A percentile compares a stretch with the other conserved stretches of the same genome.
Evolutionary conservation across 2,329 filamentous ascomycete species (phyloP).

Genomic region (Sporothrix inflata): DNA sequence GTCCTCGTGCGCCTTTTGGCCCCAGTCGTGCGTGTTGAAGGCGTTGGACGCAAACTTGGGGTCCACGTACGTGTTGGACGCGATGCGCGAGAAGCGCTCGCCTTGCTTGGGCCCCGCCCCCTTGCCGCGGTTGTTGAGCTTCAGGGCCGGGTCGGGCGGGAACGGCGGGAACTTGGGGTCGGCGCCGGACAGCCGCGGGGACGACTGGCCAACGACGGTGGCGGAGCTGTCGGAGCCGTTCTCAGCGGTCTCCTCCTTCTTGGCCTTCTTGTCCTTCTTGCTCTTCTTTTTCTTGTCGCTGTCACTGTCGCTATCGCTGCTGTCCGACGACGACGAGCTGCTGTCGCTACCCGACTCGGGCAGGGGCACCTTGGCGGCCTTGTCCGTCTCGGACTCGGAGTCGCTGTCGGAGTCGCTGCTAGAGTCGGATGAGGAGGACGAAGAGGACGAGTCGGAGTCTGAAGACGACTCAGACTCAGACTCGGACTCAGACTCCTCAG

Average conservation of each 20-base stretch:
- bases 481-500: neutral
- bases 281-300: conserved; percentile 19
- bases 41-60: conserved; percentile 74
- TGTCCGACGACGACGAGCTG: neutral
- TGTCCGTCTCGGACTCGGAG: conserved; percentile 37
- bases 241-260: conserved; percentile 30
- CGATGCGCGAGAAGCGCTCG: conserved; percentile 77
- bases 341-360: conserved; percentile 41
- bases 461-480: conserved; percentile 38
- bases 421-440: neutral
- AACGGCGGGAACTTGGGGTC: conserved; percentile 51
- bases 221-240: conserved; percentile 47
- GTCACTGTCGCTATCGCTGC: conserved; percentile 29
- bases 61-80: conserved; percentile 69
- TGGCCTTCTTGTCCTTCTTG: conserved; percentile 26
- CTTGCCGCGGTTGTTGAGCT: conserved; percentile 47
- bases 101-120: conserved; percentile 56
- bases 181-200: conserved; percentile 48
- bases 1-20: conserved; percentile 83
- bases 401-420: conserved; percentile 33
- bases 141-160: conserved; percentile 52
- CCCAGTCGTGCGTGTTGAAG: conserved; percentile 83
- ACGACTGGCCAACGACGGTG: conserved; percentile 57
- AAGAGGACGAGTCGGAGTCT: conserved; percentile 20
- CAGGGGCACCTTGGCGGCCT: conserved; percentile 37